These are phyloP conservation scores for Arthrobotrys megalospora DNA, from an alignment of 2,329 filamentous ascomycete species.

Conservation along the genomic window DNA sequence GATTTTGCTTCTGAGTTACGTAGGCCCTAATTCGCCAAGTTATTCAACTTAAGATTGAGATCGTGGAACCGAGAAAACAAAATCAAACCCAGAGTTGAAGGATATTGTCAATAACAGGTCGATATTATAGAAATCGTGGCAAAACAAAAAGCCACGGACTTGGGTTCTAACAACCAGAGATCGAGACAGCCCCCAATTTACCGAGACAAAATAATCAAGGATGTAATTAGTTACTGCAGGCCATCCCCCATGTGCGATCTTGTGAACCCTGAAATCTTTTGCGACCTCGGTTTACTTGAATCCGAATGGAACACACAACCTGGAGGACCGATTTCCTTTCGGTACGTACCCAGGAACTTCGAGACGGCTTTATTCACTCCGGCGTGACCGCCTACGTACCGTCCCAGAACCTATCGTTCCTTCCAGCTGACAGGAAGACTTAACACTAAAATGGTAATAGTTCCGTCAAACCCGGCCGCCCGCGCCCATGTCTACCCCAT, in stretches of 20 bases:
- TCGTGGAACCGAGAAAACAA: slow-evolving; percentile 17
- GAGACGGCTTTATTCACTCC: slow-evolving; percentile 45
- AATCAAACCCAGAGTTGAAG: not conserved
- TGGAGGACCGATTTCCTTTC: not conserved
- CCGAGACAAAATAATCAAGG: too few relatives aligned
- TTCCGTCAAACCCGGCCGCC: slow-evolving; percentile 34
- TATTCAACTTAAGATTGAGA: slow-evolving; percentile 6
- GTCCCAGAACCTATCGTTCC: not conserved
- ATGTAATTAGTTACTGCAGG: too few relatives aligned
- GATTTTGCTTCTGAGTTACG: not conserved
- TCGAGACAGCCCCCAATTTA: not conserved
- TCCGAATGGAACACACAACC: slow-evolving; percentile 1
- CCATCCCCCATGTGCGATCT: too few relatives aligned
- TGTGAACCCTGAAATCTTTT: not conserved
- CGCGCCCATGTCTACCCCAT: not conserved
- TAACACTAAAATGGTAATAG: slow-evolving; percentile 30
- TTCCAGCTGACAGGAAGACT: not conserved
- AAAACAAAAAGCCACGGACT: slow-evolving; percentile 7
- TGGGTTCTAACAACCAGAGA: not conserved
- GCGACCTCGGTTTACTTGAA: slow-evolving; percentile 7
- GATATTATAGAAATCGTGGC: slow-evolving; percentile 1
- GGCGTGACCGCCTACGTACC: not conserved
- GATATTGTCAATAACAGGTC: slow-evolving; percentile 4
- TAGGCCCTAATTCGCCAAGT: not conserved
- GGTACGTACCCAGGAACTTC: not conserved